These are phyloP conservation scores for Boechera divaricarpa DNA, from an alignment of 345 rosid genomes.

Conservation along the genomic window DNA sequence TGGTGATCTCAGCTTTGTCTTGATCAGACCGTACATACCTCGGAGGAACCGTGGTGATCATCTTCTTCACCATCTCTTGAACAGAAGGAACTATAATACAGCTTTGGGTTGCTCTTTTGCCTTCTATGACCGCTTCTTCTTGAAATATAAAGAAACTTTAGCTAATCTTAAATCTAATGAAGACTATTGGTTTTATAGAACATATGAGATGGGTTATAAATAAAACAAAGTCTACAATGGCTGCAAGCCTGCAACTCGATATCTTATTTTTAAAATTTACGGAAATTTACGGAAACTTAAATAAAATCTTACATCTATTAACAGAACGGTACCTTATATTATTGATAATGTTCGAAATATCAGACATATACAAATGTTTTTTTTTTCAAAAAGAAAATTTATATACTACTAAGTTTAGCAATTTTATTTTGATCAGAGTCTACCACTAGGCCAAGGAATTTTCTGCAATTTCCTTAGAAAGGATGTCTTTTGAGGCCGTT, in stretches of 20 bases:
- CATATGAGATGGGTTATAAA: no score
- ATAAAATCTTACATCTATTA: conserved; percentile 17
- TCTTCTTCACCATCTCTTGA: conserved; percentile 38
- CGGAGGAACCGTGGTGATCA: conserved; percentile 25
- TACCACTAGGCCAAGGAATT: not conserved
- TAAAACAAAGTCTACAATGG: no score
- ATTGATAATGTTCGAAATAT: not conserved
- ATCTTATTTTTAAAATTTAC: no score
- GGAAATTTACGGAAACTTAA: not conserved
- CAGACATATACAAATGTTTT: not conserved
- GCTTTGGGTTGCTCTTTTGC: conserved; percentile 12
- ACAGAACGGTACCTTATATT: not conserved
- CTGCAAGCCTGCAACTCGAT: no score
- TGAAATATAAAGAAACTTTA: not conserved
- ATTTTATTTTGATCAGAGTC: conserved; percentile 8
- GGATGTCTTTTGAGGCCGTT: not conserved
- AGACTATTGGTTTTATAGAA: not conserved
- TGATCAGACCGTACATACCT: conserved; percentile 29
- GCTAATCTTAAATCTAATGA: not conserved
- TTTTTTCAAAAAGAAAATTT: no score
- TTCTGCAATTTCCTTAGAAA: not conserved
- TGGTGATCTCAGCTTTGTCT: conserved; percentile 8
- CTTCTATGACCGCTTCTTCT: conserved; percentile 21
- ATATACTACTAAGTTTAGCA: not conserved
- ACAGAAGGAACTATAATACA: conserved; percentile 33